These are phyloP conservation scores for Fusarium sp. DNA, from an alignment of 2,329 filamentous ascomycete species.

Conservation along the genomic window DNA sequence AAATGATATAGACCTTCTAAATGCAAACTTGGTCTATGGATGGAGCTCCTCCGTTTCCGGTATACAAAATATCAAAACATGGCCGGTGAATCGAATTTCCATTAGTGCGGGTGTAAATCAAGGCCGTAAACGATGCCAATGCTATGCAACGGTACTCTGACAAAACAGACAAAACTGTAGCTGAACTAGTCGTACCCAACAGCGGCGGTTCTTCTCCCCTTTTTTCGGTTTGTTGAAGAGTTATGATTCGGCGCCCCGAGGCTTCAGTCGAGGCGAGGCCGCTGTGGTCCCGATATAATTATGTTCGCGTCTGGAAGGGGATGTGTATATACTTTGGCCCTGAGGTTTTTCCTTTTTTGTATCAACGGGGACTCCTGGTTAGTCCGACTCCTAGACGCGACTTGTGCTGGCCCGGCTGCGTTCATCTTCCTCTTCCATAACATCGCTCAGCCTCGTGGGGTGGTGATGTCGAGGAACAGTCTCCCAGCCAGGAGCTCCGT, in stretches of 20 bases:
- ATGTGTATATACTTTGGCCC: conserved; percentile 29
- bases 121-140: conserved; percentile 23
- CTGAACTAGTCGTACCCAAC: conserved; percentile 15
- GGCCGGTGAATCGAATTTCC: conserved; percentile 13
- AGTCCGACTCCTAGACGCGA: conserved; percentile 50
- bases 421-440: conserved; percentile 87
- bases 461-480: conserved; percentile 83
- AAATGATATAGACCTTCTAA: conserved; percentile 36
- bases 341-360: background rate
- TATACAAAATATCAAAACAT: conserved; percentile 27
- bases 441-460: conserved; percentile 88
- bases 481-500: conserved; percentile 79
- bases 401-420: conserved; percentile 78
- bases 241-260: conserved; percentile 1
- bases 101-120: conserved; percentile 24
- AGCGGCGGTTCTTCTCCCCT: background rate
- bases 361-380: conserved; percentile 16
- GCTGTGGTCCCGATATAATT: conserved; percentile 20
- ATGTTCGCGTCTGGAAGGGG: conserved; percentile 18
- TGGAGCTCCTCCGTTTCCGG: conserved; percentile 32
- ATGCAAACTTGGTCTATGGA: conserved; percentile 39
- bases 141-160: conserved; percentile 32
- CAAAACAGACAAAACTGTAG: conserved; percentile 20
- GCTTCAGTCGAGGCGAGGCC: conserved; percentile 5
- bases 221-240: conserved; percentile 8